phyloP scores from a whole-genome alignment of 2,329 filamentous ascomycete species.

The Pleurostoma richardsiae region DNA sequence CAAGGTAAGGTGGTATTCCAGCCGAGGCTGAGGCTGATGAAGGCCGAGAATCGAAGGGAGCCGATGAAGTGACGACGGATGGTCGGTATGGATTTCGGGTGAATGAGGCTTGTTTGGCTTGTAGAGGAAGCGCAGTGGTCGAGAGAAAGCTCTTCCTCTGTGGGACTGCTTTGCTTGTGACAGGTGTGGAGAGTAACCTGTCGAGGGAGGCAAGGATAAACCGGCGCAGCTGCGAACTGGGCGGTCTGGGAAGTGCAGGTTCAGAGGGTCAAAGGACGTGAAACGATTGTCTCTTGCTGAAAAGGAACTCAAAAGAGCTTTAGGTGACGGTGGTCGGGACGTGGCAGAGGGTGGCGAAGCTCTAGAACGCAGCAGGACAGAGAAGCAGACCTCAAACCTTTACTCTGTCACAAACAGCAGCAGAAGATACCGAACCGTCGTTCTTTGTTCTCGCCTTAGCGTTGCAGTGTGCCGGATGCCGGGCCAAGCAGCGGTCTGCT shows the following conservation, averaged over 20 bases:
- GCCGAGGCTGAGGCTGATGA: slow-evolving; percentile 7
- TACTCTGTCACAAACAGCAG: slow-evolving; percentile 8
- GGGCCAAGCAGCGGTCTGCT: not conserved
- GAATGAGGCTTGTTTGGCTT: not conserved
- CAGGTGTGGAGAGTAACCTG: slow-evolving; percentile 3
- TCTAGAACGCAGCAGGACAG: slow-evolving; percentile 5
- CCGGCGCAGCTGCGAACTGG: slow-evolving; percentile 1
- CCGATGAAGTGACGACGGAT: not conserved
- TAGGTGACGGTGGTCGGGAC: not conserved
- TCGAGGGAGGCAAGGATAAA: slow-evolving; percentile 7
- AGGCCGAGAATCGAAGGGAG: not conserved
- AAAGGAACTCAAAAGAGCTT: slow-evolving; percentile 9
- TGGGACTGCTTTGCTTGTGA: slow-evolving; percentile 1
- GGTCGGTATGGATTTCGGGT: not conserved
- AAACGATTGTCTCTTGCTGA: slow-evolving; percentile 2
- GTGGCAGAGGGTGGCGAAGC: not conserved
- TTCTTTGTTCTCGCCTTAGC: too few relatives aligned
- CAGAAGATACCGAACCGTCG: not conserved
- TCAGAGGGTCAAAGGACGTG: slow-evolving; percentile 5
- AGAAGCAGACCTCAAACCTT: slow-evolving; percentile 16
- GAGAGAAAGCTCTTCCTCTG: not conserved
- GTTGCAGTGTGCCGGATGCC: not conserved
- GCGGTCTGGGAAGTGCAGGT: too few relatives aligned
- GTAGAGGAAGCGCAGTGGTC: not conserved
- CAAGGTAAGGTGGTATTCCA: slow-evolving; percentile 5